Evolutionary conservation across 192 early-diverging fungal species (phyloP).

Genomic region (Chytriomyces hyalinus): DNA sequence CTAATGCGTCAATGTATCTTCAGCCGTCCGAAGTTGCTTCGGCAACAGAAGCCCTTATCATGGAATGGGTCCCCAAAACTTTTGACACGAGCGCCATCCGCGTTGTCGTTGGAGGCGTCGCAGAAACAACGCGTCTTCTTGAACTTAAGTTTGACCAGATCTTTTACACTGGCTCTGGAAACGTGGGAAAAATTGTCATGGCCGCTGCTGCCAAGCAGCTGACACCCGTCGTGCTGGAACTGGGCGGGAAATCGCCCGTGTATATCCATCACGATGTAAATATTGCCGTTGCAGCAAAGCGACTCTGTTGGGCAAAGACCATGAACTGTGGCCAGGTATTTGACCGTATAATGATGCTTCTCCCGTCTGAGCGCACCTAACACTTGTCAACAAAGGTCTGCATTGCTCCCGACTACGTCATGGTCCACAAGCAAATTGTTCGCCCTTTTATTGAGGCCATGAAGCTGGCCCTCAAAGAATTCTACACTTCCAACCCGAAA

Average conservation of each 20-base stretch:
- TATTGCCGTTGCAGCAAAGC: constrained; percentile 65
- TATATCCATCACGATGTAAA: constrained; percentile 64
- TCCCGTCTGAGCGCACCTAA: too few species aligned
- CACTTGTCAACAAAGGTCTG: constrained; percentile 59
- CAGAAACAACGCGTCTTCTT: constrained; percentile 70
- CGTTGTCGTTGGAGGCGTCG: constrained; percentile 76
- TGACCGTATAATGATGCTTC: too few species aligned
- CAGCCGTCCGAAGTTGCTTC: constrained; percentile 80
- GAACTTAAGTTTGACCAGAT: constrained; percentile 85
- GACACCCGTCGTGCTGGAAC: constrained; percentile 86
- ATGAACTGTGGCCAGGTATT: constrained; percentile 84
- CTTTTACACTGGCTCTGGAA: constrained; percentile 87
- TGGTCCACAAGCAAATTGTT: constrained; percentile 65
- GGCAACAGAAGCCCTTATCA: constrained; percentile 66
- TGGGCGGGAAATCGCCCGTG: constrained; percentile 89
- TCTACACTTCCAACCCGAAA: constrained; percentile 50
- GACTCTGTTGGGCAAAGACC: constrained; percentile 80
- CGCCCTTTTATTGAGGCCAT: constrained; percentile 65
- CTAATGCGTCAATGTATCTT: constrained; percentile 45
- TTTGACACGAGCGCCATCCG: constrained; percentile 67
- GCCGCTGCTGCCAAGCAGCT: constrained; percentile 81
- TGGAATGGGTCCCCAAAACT: constrained; percentile 72
- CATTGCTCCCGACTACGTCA: constrained; percentile 85
- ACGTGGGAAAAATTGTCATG: constrained; percentile 82
- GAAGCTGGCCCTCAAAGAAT: constrained; percentile 29